These are phyloP conservation scores for Dipteronia dyeriana DNA, from an alignment of 345 rosid species.

Conservation along the genomic window DNA sequence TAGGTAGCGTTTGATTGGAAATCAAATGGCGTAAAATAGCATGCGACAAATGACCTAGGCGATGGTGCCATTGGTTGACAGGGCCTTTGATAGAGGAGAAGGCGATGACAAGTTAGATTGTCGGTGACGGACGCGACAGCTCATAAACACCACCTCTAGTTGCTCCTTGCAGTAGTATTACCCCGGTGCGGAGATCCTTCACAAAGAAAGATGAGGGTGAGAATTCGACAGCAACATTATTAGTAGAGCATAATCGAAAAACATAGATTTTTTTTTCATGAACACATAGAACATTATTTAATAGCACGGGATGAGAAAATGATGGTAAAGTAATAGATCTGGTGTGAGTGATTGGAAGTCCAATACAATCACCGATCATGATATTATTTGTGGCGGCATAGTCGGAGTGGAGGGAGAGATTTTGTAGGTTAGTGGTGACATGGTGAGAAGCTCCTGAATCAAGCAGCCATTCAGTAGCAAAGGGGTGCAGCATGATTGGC, in stretches of 20 bases:
- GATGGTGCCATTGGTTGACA: neutral
- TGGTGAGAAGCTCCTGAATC: neutral
- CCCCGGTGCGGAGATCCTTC: slow-evolving; percentile 16
- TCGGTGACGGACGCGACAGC: neutral
- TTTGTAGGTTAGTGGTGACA: neutral
- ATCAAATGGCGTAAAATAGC: neutral
- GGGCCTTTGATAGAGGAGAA: neutral
- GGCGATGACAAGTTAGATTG: neutral
- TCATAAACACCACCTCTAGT: slow-evolving; percentile 5
- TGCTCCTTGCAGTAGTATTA: neutral
- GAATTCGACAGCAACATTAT: slow-evolving; percentile 19
- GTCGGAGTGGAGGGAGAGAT: neutral
- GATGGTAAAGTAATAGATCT: neutral
- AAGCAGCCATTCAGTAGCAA: neutral
- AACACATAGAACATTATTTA: slow-evolving; percentile 10
- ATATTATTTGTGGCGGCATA: neutral
- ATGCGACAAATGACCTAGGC: neutral
- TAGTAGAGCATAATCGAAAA: neutral
- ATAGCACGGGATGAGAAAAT: neutral
- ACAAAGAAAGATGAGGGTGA: slow-evolving; percentile 8
- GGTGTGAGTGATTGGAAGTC: neutral
- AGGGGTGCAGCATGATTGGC: neutral
- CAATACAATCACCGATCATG: neutral
- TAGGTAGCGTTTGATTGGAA: neutral
- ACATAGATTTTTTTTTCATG: slow-evolving; percentile 9